Conservation (phyloP, 805 yeast species). For the Barnettozyma botsteinii region DNA sequence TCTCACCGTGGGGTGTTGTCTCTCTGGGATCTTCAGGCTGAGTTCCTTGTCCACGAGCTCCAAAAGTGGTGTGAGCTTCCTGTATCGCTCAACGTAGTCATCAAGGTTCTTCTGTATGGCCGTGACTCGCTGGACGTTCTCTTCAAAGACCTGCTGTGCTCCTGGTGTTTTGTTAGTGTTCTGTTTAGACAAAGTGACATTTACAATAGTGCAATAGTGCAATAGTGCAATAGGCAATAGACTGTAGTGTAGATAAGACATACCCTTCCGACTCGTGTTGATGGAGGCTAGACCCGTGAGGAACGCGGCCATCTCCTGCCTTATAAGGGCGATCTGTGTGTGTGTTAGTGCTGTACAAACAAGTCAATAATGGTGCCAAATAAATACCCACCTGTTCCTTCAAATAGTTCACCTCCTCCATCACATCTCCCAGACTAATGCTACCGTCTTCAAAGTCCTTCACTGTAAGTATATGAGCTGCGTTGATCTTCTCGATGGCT, state of each 20-base stretch:
- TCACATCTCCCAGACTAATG: slow-evolving; percentile 28
- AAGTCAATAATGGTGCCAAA: background rate
- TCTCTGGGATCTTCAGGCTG: slow-evolving; percentile 48
- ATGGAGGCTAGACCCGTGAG: slow-evolving; percentile 34
- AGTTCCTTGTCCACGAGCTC: slow-evolving; percentile 40
- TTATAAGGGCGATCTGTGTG: slow-evolving; percentile 24
- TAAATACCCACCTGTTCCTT: slow-evolving; percentile 23
- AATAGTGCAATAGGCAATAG: no score
- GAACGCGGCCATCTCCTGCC: slow-evolving; percentile 36
- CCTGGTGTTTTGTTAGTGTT: slow-evolving; percentile 10
- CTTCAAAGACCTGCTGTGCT: slow-evolving; percentile 25
- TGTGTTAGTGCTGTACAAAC: slow-evolving; percentile 1
- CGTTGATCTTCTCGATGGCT: slow-evolving; percentile 25
- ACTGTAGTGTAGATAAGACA: no score
- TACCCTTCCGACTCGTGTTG: slow-evolving; percentile 27
- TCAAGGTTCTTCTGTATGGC: slow-evolving; percentile 33
- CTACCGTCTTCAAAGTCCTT: slow-evolving; percentile 39
- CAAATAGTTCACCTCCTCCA: slow-evolving; percentile 32
- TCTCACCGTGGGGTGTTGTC: slow-evolving; percentile 71
- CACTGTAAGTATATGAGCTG: slow-evolving; percentile 23
- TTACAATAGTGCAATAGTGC: no score
- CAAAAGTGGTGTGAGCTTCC: slow-evolving; percentile 40
- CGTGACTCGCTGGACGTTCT: slow-evolving; percentile 30
- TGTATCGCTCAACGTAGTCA: slow-evolving; percentile 42
- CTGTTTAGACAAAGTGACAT: no score